A percentile compares a stretch with the other conserved stretches of the same genome.
phyloP scores from a whole-genome alignment of 139 green algal species.

The Chlorella vulgaris region DNA sequence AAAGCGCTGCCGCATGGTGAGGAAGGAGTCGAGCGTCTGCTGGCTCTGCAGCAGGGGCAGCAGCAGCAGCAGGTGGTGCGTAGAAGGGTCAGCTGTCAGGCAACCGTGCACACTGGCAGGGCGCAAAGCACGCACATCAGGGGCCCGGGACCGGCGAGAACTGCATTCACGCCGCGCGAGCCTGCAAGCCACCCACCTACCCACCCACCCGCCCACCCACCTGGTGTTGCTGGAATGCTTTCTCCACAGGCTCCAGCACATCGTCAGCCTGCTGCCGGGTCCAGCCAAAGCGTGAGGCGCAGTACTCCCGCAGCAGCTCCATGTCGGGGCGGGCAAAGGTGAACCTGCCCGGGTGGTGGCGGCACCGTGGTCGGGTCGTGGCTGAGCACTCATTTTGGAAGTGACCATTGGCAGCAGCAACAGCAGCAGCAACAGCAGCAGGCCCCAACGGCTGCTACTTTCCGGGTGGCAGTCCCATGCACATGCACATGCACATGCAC shows the following conservation, averaged over 20 bases:
- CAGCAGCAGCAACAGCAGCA: too few relatives aligned
- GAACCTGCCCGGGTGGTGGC: conserved; percentile 45
- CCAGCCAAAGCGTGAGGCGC: conserved; percentile 78
- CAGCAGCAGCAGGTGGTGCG: not conserved
- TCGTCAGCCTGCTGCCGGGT: conserved; percentile 61
- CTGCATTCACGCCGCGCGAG: too few relatives aligned
- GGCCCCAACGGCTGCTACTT: too few relatives aligned
- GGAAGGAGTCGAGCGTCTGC: conserved; percentile 81
- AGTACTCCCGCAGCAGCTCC: conserved; percentile 75
- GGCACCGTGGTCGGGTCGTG: not conserved
- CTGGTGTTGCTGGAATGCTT: conserved; percentile 64
- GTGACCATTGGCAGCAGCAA: not conserved
- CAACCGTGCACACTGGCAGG: too few relatives aligned
- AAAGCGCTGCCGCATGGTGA: conserved; percentile 81
- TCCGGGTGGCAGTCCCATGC: too few relatives aligned
- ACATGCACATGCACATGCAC: too few relatives aligned
- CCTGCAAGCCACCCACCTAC: too few relatives aligned
- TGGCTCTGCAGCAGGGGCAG: conserved; percentile 58
- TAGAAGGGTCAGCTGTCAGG: not conserved
- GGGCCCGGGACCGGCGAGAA: too few relatives aligned
- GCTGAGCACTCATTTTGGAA: too few relatives aligned
- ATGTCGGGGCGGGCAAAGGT: conserved; percentile 75
- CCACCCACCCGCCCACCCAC: too few relatives aligned
- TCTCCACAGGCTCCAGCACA: conserved; percentile 79
- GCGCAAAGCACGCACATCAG: too few relatives aligned